These are phyloP conservation scores for Geoglossum glabrum DNA, from an alignment of 495 filamentous ascomycete species.

Conservation along the genomic window DNA sequence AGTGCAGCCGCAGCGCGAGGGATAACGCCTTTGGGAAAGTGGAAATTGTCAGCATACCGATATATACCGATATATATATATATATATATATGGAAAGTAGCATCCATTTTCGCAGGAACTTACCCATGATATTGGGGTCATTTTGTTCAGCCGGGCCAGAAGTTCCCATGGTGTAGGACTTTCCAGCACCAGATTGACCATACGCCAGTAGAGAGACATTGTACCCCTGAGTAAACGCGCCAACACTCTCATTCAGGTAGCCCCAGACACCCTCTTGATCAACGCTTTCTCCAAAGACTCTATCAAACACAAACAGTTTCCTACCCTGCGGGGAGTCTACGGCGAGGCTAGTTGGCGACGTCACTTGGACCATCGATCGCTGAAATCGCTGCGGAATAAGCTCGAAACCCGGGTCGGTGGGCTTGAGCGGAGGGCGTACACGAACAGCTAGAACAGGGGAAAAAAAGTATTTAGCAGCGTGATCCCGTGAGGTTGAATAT, in stretches of 20 bases:
- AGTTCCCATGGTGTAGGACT: constrained; percentile 98
- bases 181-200: constrained; percentile 97
- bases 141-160: constrained; percentile 68
- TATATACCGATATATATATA: no score
- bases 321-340: constrained; percentile 82
- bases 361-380: constrained; percentile 76
- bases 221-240: constrained; percentile 85
- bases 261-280: constrained; percentile 87
- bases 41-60: no score
- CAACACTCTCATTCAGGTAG: constrained; percentile 77
- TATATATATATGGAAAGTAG: not conserved
- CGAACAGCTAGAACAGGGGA: constrained; percentile 66
- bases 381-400: constrained; percentile 92
- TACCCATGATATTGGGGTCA: constrained; percentile 63
- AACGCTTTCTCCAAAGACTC: constrained; percentile 71
- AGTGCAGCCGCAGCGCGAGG: constrained; percentile 73
- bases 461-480: constrained; percentile 38
- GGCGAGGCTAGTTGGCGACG: constrained; percentile 60
- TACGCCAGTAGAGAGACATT: constrained; percentile 98
- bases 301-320: constrained; percentile 90
- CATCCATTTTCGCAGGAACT: constrained; percentile 11
- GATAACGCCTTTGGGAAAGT: constrained; percentile 49
- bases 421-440: constrained; percentile 70
- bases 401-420: constrained; percentile 78
- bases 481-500: constrained; percentile 8